Evolutionary conservation across 306 rosid genomes (phyloP), one percentile per base, ranked within the genome.

Genomic region (Betula pendula): DNA sequence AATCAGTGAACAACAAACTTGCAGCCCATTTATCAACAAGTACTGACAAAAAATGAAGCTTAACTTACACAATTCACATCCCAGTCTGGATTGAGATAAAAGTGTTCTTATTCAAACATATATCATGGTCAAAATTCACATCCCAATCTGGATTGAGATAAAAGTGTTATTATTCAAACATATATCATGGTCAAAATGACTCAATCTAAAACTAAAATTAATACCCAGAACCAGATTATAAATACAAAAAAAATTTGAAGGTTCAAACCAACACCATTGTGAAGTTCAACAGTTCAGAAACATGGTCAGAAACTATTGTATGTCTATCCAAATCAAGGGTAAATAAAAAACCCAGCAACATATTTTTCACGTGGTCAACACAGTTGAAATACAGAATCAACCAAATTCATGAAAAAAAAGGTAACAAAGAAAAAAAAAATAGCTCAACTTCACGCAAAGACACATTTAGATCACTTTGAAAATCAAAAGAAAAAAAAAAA

Each of bases 11-110:
- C 83, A 76, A 17, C 43, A 67, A 38, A 55, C 70, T 83, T 77
- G 81, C 78, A 67, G 66, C 33, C 73, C 78, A 75, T 52, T 73
- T 27, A 73, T 74, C 65, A 60, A 77, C 52, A 74, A 70, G 69
- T 14, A 82, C 2, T 40, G 33, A n/a, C 12, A 16, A 31, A 1
- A 29, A 25, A 8, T 29, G 45, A 2, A 50, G 40, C 68, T 49
- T 31, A 19, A 50, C 58, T 52, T 24, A 47, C 43, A 33, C 12
- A 52, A 35, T 59, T 65, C 70, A 55, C 68, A 72, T 24, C 73
- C 79, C 20, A 47, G 19, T 47, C 59, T 56, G 52, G n/a, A 66
- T 66, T 53, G 49, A 25, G 25, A 33, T 65, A 24, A 2, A 6
- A 71, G 2, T 10, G 7, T 9, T 29, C 1, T 8, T 50, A 65